phyloP scores from a whole-genome alignment of 768 basidiomycete genomes.

The Tylopilus felleus region DNA sequence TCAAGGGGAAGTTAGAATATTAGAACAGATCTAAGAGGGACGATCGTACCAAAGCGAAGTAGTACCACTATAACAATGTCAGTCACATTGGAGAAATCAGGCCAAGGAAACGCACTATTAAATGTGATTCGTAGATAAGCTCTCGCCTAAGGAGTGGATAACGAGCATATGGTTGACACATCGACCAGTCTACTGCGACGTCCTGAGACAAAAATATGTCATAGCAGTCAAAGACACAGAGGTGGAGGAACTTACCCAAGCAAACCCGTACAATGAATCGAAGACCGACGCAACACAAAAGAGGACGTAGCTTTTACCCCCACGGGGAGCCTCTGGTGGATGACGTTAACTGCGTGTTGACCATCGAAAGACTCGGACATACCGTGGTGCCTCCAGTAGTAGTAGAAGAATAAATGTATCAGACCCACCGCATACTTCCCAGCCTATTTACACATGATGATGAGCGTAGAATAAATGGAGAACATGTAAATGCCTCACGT shows the following conservation, averaged over 20 bases:
- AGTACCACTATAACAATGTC: constrained; percentile 54
- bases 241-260: constrained; percentile 64
- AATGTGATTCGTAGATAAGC: constrained; percentile 63
- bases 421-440: constrained; percentile 81
- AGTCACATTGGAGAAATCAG: background rate
- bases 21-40: background rate
- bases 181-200: constrained; percentile 87
- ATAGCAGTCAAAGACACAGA: background rate
- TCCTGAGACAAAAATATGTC: constrained; percentile 49
- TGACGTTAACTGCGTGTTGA: background rate
- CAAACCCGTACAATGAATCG: constrained; percentile 65
- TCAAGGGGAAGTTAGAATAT: background rate
- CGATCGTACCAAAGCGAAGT: constrained; percentile 65
- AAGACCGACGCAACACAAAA: constrained; percentile 65
- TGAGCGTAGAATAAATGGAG: background rate
- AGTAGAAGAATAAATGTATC: constrained; percentile 64
- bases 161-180: constrained; percentile 55
- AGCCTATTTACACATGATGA: constrained; percentile 45
- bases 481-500: constrained; percentile 48
- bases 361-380: background rate
- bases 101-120: constrained; percentile 44
- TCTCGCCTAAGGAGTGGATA: constrained; percentile 70
- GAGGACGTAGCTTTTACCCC: constrained; percentile 53
- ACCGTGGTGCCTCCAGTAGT: constrained; percentile 73
- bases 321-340: constrained; percentile 30